Evolutionary conservation across 129 eudicot genomes (phyloP).

Genomic region (Gnaphalium uliginosum): DNA sequence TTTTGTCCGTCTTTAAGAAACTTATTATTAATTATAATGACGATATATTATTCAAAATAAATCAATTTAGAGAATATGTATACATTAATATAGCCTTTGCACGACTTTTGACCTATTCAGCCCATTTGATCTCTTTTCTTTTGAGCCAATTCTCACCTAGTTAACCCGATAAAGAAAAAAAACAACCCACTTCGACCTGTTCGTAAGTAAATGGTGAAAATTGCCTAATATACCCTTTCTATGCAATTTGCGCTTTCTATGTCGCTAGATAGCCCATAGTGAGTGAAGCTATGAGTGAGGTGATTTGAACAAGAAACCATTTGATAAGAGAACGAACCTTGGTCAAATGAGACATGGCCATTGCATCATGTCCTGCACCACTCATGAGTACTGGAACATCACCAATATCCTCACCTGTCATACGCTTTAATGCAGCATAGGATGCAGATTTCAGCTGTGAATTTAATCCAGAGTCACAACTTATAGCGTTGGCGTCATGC

Average conservation of each 20-base stretch:
- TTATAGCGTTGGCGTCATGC: conserved; percentile 95
- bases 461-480: conserved; percentile 68
- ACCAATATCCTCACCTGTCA: conserved; percentile 62
- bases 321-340: conserved; percentile 43
- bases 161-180: neutral
- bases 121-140: too few relatives aligned
- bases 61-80: too few relatives aligned
- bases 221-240: neutral
- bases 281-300: neutral
- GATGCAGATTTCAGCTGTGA: conserved; percentile 80
- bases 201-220: neutral
- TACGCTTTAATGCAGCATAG: conserved; percentile 57
- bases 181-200: neutral
- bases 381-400: conserved; percentile 93
- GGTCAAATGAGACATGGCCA: conserved; percentile 98
- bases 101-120: too few relatives aligned
- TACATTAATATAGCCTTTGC: too few relatives aligned
- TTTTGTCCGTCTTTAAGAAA: too few relatives aligned
- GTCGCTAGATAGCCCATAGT: neutral
- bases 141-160: neutral
- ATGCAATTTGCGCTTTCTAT: neutral
- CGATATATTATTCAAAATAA: too few relatives aligned
- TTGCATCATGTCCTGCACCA: conserved; percentile 99
- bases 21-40: too few relatives aligned
- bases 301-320: neutral